These are phyloP conservation scores for Backusella westeae DNA, from an alignment of 192 early-diverging fungal species.

Conservation along the genomic window DNA sequence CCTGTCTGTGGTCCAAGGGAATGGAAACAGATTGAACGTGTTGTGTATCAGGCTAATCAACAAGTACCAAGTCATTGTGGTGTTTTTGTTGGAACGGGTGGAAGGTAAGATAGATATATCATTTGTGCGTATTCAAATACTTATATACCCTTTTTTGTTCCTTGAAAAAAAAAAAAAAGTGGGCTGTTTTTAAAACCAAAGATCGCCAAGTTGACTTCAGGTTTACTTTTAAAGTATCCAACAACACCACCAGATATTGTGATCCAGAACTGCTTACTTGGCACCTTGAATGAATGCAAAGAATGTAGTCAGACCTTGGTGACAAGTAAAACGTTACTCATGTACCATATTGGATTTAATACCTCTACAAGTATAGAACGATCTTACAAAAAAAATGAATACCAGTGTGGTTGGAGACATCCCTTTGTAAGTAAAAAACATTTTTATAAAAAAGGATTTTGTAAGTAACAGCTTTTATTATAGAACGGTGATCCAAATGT, in stretches of 20 bases:
- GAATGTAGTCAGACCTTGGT: conserved; percentile 44
- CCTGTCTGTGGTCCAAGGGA: conserved; percentile 42
- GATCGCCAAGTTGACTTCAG: conserved; percentile 25
- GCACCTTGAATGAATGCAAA: conserved; percentile 39
- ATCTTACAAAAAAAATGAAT: conserved; percentile 45
- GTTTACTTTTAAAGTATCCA: conserved; percentile 26
- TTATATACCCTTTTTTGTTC: neutral
- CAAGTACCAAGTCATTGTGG: conserved; percentile 46
- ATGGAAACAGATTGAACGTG: conserved; percentile 47
- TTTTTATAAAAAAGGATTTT: neutral
- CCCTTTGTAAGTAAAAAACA: conserved; percentile 43
- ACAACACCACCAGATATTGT: conserved; percentile 46
- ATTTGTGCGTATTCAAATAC: neutral
- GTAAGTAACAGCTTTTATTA: neutral
- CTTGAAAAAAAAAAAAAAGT: conserved; percentile 19
- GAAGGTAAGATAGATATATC: conserved; percentile 17
- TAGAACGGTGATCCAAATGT: conserved; percentile 37
- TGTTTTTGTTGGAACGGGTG: conserved; percentile 52
- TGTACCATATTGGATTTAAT: conserved; percentile 52
- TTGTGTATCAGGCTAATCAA: conserved; percentile 42
- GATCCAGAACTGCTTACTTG: conserved; percentile 51
- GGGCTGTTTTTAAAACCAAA: conserved; percentile 32
- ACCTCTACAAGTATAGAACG: conserved; percentile 45
- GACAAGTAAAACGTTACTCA: conserved; percentile 46
- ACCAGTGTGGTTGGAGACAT: conserved; percentile 55